Conservation (phyloP, 768 basidiomycete species). For the Leccinum olivaceopallidum region DNA sequence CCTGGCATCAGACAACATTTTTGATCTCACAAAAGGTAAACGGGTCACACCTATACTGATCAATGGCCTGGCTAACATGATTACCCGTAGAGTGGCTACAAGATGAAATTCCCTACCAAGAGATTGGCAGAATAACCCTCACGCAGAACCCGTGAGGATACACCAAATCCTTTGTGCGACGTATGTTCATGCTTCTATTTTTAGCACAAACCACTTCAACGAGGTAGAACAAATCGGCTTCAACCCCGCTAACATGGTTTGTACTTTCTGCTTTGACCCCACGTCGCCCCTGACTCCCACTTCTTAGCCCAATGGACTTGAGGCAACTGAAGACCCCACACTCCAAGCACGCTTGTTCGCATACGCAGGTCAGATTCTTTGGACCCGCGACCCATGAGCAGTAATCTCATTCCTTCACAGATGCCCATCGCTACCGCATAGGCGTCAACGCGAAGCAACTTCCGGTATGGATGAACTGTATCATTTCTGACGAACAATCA, state of each 20-base stretch:
- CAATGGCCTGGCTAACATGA: not conserved
- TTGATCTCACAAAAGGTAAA: slow-evolving; percentile 49
- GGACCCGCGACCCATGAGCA: not conserved
- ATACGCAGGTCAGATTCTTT: slow-evolving; percentile 43
- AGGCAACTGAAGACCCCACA: slow-evolving; percentile 56
- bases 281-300: not conserved
- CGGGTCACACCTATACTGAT: not conserved
- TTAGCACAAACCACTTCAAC: no score
- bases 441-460: slow-evolving; percentile 42
- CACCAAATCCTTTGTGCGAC: not conserved
- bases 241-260: slow-evolving; percentile 50
- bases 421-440: slow-evolving; percentile 41
- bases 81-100: slow-evolving; percentile 35
- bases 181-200: not conserved
- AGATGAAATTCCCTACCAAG: slow-evolving; percentile 34
- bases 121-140: slow-evolving; percentile 40
- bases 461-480: slow-evolving; percentile 22
- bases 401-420: slow-evolving; percentile 12
- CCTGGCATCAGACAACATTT: slow-evolving; percentile 42
- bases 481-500: not conserved
- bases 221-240: slow-evolving; percentile 23
- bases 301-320: slow-evolving; percentile 35
- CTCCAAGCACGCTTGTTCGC: slow-evolving; percentile 59
- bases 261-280: not conserved
- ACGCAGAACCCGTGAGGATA: slow-evolving; percentile 37